phyloP scores from a whole-genome alignment of 169 alveolate species.

The Plasmodium yoelii region DNA sequence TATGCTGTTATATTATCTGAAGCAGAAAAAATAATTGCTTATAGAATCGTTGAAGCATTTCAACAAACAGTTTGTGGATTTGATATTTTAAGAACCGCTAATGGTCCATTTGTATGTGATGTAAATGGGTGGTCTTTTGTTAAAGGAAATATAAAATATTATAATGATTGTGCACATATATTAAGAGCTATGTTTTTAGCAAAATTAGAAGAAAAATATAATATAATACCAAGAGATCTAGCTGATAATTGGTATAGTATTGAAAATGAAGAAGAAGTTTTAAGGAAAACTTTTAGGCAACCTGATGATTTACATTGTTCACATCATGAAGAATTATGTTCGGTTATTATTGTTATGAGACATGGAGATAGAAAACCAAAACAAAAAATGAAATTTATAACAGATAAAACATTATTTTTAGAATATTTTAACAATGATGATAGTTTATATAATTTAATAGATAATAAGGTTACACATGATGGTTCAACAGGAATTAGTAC shows the following conservation, averaged over 20 bases:
- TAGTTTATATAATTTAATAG: constrained; percentile 31
- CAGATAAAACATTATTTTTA: constrained; percentile 87
- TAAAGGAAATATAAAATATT: constrained; percentile 94
- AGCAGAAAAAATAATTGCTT: constrained; percentile 95
- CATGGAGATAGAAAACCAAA: constrained; percentile 99
- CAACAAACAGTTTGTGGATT: constrained; percentile 95
- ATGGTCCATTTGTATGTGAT: constrained; percentile 96
- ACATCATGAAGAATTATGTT: constrained; percentile 93
- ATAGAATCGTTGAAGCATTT: constrained; percentile 94
- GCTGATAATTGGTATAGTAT: constrained; percentile 80
- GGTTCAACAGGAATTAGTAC: background rate
- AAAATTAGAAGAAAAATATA: constrained; percentile 81
- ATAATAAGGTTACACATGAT: constrained; percentile 11
- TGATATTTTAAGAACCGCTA: constrained; percentile 93
- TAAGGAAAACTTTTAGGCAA: constrained; percentile 81
- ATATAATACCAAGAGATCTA: constrained; percentile 78
- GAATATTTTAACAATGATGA: constrained; percentile 83
- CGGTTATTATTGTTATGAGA: constrained; percentile 97
- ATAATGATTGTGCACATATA: constrained; percentile 94
- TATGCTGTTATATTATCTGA: constrained; percentile 96
- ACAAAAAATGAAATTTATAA: constrained; percentile 95
- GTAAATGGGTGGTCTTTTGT: constrained; percentile 98
- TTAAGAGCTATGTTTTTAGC: constrained; percentile 84
- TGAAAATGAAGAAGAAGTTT: constrained; percentile 79
- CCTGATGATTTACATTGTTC: constrained; percentile 76